Evolutionary conservation across 352 stramenopile genomes (phyloP), one percentile per base, ranked within the genome.

Genomic region (Globisporangium alternatum): DNA sequence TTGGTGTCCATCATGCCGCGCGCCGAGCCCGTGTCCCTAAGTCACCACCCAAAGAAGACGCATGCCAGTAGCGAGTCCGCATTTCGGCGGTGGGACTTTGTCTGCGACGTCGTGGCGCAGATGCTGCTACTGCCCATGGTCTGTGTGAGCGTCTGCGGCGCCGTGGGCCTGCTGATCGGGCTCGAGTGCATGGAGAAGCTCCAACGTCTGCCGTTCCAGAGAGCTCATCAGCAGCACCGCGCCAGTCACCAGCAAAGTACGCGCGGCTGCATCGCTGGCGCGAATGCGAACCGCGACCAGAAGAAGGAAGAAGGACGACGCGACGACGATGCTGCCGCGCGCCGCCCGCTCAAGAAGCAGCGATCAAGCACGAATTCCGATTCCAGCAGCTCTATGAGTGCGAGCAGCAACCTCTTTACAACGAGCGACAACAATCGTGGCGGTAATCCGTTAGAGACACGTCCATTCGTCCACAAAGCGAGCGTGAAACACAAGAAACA

Each of bases 81-180:
- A 17, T 28, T 47, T 15, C 63, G 69, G 59, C 62, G 13, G 28
- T 64, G 59, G 37, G 56, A 60, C 62, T 58, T 58, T 17, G 64
- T 89, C 8, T 66, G 68, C 31, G 70, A 75, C 21, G 67, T 76
- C 5, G 55, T 86, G 44, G 70, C 75, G 43, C 79, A 84, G 47
- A 67, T 89, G 47, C 74, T 90, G 53, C 66, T 91, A 60, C 66
- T 91, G 45, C 79, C 83, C 0, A 69, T 90, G 56, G 83, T 91
- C 43, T 85, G 77, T 48, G 65, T 83, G 61, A 83, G 77, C 66
- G 60, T 91, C 17, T 90, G 80, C 69, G 81, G 80, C 39, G 71
- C 72, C 19, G 54, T 91, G 64, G 81, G 72, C 44, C 55, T 85
- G 28, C 33, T 81, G 52, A 63, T 88, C 56, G 72, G 75, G n/a